Conservation (phyloP, 192 early-diverging fungal species). For the Gryganskiella cystojenkinii region DNA sequence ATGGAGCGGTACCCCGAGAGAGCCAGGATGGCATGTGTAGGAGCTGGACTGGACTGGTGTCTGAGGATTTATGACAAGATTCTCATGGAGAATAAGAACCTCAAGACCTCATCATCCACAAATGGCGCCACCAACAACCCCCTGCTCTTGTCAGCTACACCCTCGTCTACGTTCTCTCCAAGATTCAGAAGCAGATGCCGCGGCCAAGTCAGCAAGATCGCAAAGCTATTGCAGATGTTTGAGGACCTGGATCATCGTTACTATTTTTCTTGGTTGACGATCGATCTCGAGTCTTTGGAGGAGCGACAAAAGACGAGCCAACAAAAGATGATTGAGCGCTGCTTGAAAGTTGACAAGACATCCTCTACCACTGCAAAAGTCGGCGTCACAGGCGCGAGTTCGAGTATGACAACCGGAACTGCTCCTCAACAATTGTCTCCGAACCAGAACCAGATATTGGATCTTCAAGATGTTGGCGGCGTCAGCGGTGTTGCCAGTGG, state of each 20-base stretch:
- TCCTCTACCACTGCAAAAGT: too few relatives aligned
- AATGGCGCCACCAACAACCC: neutral
- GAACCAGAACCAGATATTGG: neutral
- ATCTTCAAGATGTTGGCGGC: neutral
- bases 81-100: slow-evolving; percentile 12
- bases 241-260: slow-evolving; percentile 25
- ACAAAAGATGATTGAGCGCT: slow-evolving; percentile 26
- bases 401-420: neutral
- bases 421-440: neutral
- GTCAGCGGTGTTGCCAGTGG: neutral
- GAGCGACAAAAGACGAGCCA: slow-evolving; percentile 22
- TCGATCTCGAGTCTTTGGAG: slow-evolving; percentile 27
- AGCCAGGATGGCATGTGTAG: slow-evolving; percentile 28
- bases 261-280: slow-evolving; percentile 41
- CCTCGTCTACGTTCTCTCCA: slow-evolving; percentile 13
- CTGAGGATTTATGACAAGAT: slow-evolving; percentile 47
- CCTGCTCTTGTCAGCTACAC: neutral
- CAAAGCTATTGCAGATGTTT: slow-evolving; percentile 22
- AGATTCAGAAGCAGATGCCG: slow-evolving; percentile 19
- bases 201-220: slow-evolving; percentile 18
- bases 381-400: neutral
- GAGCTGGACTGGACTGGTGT: slow-evolving; percentile 40
- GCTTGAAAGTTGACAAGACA: slow-evolving; percentile 7
- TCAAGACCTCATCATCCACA: neutral
- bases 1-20: slow-evolving; percentile 39